These are phyloP conservation scores for Breynia disticha DNA, from an alignment of 441 rosid species.

Conservation along the genomic window DNA sequence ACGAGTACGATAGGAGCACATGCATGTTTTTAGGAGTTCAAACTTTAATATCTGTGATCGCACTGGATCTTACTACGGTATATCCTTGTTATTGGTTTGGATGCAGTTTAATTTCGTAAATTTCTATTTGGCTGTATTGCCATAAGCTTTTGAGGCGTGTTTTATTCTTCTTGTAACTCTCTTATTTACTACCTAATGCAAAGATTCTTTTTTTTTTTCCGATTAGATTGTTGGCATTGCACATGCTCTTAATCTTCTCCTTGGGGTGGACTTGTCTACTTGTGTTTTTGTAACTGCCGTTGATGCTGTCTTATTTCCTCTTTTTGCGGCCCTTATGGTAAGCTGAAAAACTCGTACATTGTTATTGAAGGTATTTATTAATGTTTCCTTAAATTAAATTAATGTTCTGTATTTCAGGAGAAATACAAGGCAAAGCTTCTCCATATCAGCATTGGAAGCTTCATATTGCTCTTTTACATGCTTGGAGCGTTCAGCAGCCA, in stretches of 20 bases:
- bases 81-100: constrained; percentile 13
- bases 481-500: constrained; percentile 71
- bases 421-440: constrained; percentile 43
- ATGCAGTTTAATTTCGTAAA: not conserved
- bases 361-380: not conserved
- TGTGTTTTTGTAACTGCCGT: constrained; percentile 74
- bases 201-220: constrained; percentile 17
- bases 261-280: constrained; percentile 75
- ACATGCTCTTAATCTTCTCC: constrained; percentile 79
- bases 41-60: constrained; percentile 61
- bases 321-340: constrained; percentile 71
- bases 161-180: not conserved
- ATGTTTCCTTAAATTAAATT: constrained; percentile 8
- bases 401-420: constrained; percentile 40
- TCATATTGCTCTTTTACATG: constrained; percentile 49
- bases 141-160: constrained; percentile 4
- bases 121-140: constrained; percentile 7
- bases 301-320: constrained; percentile 75
- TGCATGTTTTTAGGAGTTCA: constrained; percentile 83
- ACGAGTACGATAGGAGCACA: constrained; percentile 73
- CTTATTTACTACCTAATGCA: constrained; percentile 15
- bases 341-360: constrained; percentile 18
- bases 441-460: constrained; percentile 46
- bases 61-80: constrained; percentile 84
- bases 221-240: constrained; percentile 85